Conservation (phyloP, 2,329 filamentous ascomycete species). For the Bretziella fagacearum region DNA sequence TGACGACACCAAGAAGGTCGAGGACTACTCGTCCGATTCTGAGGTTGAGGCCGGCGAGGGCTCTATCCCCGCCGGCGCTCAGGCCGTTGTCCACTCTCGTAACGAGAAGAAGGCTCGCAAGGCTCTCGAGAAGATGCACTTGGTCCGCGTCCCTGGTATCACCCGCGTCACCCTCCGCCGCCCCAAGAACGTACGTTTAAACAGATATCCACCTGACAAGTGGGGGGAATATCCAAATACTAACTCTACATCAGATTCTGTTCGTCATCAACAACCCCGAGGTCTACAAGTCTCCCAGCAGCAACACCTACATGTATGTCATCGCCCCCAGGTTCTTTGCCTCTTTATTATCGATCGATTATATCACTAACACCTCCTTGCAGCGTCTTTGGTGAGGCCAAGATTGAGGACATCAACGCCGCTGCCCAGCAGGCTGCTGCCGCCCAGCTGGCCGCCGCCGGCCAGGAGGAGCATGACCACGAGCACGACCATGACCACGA, state of each 20-base stretch:
- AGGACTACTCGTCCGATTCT: conserved; percentile 53
- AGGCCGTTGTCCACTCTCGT: conserved; percentile 86
- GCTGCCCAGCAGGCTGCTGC: conserved; percentile 91
- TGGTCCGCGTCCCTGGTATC: conserved; percentile 92
- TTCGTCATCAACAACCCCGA: conserved; percentile 99
- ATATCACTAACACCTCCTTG: neutral
- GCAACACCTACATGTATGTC: conserved; percentile 98
- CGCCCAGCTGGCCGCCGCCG: conserved; percentile 75
- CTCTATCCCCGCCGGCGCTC: conserved; percentile 63
- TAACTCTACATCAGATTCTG: conserved; percentile 55
- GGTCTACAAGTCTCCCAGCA: conserved; percentile 97
- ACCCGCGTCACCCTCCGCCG: conserved; percentile 94
- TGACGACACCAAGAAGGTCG: conserved; percentile 70
- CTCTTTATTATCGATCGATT: neutral
- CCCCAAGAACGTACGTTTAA: conserved; percentile 84
- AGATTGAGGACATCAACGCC: conserved; percentile 99
- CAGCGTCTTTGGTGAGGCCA: conserved; percentile 98
- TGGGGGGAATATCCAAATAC: neutral
- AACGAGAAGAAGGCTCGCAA: conserved; percentile 99
- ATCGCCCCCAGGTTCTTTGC: neutral
- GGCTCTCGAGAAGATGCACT: conserved; percentile 94
- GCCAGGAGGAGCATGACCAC: conserved; percentile 50
- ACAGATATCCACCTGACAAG: neutral
- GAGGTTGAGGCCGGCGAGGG: conserved; percentile 65
- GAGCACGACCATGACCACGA: conserved; percentile 48